Evolutionary conservation across 2,329 filamentous ascomycete species (phyloP), one percentile per base, ranked within the genome.

Genomic region (Sclerotiophoma versabilis): DNA sequence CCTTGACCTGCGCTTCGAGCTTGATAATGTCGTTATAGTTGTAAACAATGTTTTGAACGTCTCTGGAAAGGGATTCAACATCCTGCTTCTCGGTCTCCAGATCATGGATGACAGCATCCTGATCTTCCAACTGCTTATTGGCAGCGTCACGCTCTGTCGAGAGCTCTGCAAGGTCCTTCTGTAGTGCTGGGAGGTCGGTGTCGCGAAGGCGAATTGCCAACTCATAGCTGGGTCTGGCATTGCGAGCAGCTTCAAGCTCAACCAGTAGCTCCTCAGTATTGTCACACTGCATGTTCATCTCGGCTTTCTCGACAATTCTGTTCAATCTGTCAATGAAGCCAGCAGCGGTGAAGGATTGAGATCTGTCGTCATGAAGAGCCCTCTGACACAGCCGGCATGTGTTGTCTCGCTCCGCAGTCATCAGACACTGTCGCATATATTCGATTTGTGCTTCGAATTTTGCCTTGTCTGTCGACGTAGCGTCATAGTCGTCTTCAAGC

Each of bases 311-410:
- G 12, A 85, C 75, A 45, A 83, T 69, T n/a, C 69, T 73, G 53
- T 88, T 82, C 27, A 97, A 82, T 66, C 87, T 89, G 33, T 84
- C 81, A 43, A 87, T 77, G 57, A 96, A 81, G 46, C 80, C 84
- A n/a, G 82, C 59, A 14, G 58, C 66, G 10, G 70, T 70, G 45
- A 73, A 86, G 59, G 83, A 87, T 65, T 83, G 85, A 26, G 76
- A 82, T 62, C 79, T 79, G 68, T 81, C 71, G 49, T 73, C 71
- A 20, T 85, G 74, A 71, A 96, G 92, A 4, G 81, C 75, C 47
- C 92, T 85, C 36, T 85, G 82, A 69, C 93, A 98, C 19, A 95
- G 84, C 27, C 86, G 83, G 72, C 93, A 98, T 37, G 83, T 84
- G 63, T 91, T 89, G 48, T 89, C 84, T 27, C 85, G 80, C 49